phyloP scores from a whole-genome alignment of 2,329 filamentous ascomycete genomes.

The Neofusicoccum sp. region DNA sequence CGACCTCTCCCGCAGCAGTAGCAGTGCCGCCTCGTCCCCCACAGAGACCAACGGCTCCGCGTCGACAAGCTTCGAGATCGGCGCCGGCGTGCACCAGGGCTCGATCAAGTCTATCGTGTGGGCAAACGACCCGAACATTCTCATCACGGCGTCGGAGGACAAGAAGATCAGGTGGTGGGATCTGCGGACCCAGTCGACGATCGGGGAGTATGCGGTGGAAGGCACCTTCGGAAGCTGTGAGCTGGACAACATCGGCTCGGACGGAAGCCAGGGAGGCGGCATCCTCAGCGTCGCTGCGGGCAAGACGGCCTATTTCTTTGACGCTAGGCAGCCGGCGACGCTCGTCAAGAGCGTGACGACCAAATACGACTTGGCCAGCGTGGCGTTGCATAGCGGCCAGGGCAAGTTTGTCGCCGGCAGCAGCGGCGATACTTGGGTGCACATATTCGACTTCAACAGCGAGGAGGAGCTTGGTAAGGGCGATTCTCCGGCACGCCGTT shows the following conservation, averaged over 20 bases:
- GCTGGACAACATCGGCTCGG: constrained; percentile 67
- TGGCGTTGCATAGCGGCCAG: constrained; percentile 78
- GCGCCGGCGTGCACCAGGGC: constrained; percentile 75
- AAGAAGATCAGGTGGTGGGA: constrained; percentile 96
- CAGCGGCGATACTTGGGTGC: constrained; percentile 92
- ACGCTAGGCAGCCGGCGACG: constrained; percentile 65
- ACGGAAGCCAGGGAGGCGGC: constrained; percentile 62
- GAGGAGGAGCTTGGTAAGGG: constrained; percentile 70
- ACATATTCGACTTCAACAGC: constrained; percentile 85
- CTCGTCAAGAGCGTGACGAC: constrained; percentile 77
- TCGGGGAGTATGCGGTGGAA: constrained; percentile 75
- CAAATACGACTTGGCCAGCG: constrained; percentile 83
- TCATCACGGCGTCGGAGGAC: constrained; percentile 88
- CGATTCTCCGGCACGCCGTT: neutral
- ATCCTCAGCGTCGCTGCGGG: constrained; percentile 91
- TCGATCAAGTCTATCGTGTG: constrained; percentile 97
- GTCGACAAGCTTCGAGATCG: constrained; percentile 79
- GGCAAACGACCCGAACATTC: constrained; percentile 81
- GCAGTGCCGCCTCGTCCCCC: constrained; percentile 26
- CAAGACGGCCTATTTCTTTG: constrained; percentile 90
- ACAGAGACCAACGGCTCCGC: constrained; percentile 38
- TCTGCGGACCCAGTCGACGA: constrained; percentile 69
- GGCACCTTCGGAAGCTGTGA: constrained; percentile 90
- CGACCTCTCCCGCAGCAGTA: constrained; percentile 65
- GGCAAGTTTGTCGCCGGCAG: constrained; percentile 87